Percentiles rank a stretch among this genome's conserved stretches.
phyloP scores from a whole-genome alignment of 139 green algal species.

The Coelastrella sp. region DNA sequence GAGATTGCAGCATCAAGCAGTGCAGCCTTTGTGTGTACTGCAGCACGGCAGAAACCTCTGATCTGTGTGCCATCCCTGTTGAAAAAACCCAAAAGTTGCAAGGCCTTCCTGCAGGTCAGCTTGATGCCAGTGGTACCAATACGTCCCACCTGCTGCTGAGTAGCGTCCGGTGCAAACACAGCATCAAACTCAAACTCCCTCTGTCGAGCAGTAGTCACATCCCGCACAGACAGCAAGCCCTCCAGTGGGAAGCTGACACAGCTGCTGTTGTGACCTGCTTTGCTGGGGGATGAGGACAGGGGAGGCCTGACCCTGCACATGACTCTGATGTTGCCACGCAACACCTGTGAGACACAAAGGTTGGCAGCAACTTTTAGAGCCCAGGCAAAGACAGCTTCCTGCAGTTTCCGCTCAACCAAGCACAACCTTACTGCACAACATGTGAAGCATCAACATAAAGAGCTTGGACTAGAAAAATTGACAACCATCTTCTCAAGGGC shows the following conservation, averaged over 20 bases:
- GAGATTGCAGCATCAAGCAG: not conserved
- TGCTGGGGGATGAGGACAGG: slow-evolving; percentile 21
- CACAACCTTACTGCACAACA: too few relatives aligned
- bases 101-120: slow-evolving; percentile 54
- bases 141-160: slow-evolving; percentile 49
- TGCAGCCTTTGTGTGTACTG: not conserved
- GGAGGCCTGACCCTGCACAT: slow-evolving; percentile 65
- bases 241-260: slow-evolving; percentile 65
- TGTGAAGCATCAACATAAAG: too few relatives aligned
- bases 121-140: not conserved
- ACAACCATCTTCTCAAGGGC: too few relatives aligned
- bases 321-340: slow-evolving; percentile 83
- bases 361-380: not conserved
- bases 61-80: too few relatives aligned
- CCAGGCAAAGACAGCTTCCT: not conserved
- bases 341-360: slow-evolving; percentile 44
- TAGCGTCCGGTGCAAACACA: slow-evolving; percentile 56
- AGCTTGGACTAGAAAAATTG: too few relatives aligned
- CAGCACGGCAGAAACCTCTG: too few relatives aligned
- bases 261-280: slow-evolving; percentile 53
- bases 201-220: slow-evolving; percentile 70
- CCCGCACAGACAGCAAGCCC: slow-evolving; percentile 64
- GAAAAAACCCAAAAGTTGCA: too few relatives aligned
- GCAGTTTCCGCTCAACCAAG: not conserved
- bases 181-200: slow-evolving; percentile 82